phyloP scores from a whole-genome alignment of 768 basidiomycete species.

The Crepidotus variabilis region DNA sequence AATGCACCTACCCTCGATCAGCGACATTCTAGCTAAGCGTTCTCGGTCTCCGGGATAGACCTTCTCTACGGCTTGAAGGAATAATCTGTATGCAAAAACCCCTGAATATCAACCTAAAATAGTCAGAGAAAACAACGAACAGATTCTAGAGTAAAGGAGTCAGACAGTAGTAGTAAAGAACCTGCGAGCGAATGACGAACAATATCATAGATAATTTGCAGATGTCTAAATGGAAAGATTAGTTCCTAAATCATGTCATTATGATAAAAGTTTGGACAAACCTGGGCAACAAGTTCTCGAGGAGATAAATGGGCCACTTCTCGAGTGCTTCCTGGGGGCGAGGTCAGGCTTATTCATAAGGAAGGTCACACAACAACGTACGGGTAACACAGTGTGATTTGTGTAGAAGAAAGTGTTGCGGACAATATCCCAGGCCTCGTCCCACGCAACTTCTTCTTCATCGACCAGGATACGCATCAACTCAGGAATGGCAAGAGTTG shows the following conservation, averaged over 20 bases:
- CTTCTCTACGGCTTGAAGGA: slow-evolving; percentile 84
- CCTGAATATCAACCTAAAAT: not conserved
- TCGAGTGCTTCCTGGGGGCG: slow-evolving; percentile 68
- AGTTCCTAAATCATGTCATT: not conserved
- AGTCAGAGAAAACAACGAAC: slow-evolving; percentile 25
- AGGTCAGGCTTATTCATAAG: not conserved
- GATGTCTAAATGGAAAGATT: slow-evolving; percentile 42
- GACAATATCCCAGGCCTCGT: slow-evolving; percentile 82
- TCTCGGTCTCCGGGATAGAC: slow-evolving; percentile 88
- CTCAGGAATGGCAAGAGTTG: slow-evolving; percentile 92
- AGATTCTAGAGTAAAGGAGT: slow-evolving; percentile 37
- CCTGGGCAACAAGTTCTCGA: slow-evolving; percentile 83
- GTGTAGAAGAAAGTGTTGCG: slow-evolving; percentile 94
- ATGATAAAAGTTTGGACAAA: slow-evolving; percentile 20
- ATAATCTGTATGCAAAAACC: slow-evolving; percentile 34
- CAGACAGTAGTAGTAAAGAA: slow-evolving; percentile 2
- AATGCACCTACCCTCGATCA: slow-evolving; percentile 71
- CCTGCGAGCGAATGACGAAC: slow-evolving; percentile 42
- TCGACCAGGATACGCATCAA: slow-evolving; percentile 90
- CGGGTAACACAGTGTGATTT: slow-evolving; percentile 91
- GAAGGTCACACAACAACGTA: slow-evolving; percentile 24
- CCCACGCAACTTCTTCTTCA: slow-evolving; percentile 87
- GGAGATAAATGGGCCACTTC: slow-evolving; percentile 89
- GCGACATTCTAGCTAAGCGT: slow-evolving; percentile 77
- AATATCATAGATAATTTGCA: slow-evolving; percentile 92